Base-by-base conservation (phyloP, 2,329 filamentous ascomycete genomes). In the Corniculantispora saksenae region DNA sequence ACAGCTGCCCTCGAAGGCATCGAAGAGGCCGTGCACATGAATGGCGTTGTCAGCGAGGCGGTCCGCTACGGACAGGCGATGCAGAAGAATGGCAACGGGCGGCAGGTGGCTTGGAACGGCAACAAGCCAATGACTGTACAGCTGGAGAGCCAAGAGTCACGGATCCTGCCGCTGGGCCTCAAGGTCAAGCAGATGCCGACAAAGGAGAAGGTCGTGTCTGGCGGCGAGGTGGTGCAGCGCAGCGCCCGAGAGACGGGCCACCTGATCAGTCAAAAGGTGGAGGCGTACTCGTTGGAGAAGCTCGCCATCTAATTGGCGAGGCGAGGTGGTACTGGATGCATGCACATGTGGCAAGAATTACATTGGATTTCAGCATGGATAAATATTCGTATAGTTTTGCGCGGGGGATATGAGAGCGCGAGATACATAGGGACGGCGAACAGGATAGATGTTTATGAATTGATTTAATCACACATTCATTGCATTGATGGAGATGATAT, bases 221-320 rank as follows among this genome's bases (percentile, higher is more conserved):
- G 88, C 64, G 92, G 92, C 21, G 90, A 93, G 79, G 81, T 92
- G 48, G 83, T 89, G 67, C 81, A 85, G 75, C 86, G 92, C 70
- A 93, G 84, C 70, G 82, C 81, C 70, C 83, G 93, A 76, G 91
- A 97, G 79, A 88, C 89, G 66, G 92, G 91, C 21, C 87, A 91
- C 77, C 79, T 96, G 75, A 87, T 91, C 73, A 92, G 91, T 74
- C 91, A 91, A 79, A 89, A 89, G 74, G 90, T 94, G 67, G 91
- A 91, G 64, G 87, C 89, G 69, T 97, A 97, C 79, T 92, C 91
- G 55, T 84, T 94, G 69, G 93, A 97, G 80, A 87, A 88, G 77
- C 88, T 97, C 70, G 77, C 84, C 61, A 81, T 93, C 71, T 92
- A 83, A 80, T 19, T 23, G 23, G 60, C 43, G 25, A 43, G 45